A percentile compares a stretch with the other conserved stretches of the same genome.
Evolutionary conservation across 2,329 filamentous ascomycete genomes (phyloP).

Genomic region (Claviceps lovelessii): DNA sequence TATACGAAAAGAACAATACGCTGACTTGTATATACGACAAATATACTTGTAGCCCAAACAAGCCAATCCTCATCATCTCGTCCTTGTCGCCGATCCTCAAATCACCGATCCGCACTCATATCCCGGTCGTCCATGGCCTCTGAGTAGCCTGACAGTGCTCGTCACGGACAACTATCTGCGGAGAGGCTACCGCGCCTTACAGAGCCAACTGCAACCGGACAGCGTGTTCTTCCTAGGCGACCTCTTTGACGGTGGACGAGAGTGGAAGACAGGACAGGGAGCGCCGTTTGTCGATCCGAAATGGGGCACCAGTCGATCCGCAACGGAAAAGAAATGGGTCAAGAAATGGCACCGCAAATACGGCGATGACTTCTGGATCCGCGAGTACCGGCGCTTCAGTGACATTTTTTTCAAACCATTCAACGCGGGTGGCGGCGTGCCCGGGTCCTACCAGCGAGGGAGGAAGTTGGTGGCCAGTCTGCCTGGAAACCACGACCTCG

Average conservation of each 20-base stretch:
- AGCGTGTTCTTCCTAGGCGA: constrained; percentile 86
- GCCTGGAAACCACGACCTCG: constrained; percentile 90
- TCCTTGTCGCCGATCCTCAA: constrained; percentile 81
- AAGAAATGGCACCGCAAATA: constrained; percentile 62
- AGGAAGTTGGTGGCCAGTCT: constrained; percentile 71
- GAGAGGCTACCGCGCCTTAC: constrained; percentile 66
- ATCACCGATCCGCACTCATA: constrained; percentile 93
- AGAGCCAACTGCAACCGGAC: constrained; percentile 64
- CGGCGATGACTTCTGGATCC: constrained; percentile 68
- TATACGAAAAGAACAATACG: neutral
- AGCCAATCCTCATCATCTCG: constrained; percentile 68
- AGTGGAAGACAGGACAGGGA: constrained; percentile 67
- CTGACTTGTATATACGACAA: neutral
- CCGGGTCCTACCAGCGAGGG: constrained; percentile 46
- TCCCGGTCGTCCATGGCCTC: constrained; percentile 55
- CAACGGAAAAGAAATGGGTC: constrained; percentile 37
- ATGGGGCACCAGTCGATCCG: constrained; percentile 39
- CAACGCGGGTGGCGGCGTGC: constrained; percentile 39
- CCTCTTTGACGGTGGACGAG: constrained; percentile 85
- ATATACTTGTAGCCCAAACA: constrained; percentile 46
- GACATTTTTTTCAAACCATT: constrained; percentile 66
- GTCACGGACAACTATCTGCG: constrained; percentile 84
- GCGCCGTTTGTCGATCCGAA: constrained; percentile 40
- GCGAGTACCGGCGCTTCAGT: constrained; percentile 76
- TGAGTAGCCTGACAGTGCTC: constrained; percentile 37